A percentile compares a stretch with the other conserved stretches of the same genome.
These are phyloP conservation scores for Acanthamoeba triangularis DNA, from an alignment of 208 protist genomes.

Conservation along the genomic window DNA sequence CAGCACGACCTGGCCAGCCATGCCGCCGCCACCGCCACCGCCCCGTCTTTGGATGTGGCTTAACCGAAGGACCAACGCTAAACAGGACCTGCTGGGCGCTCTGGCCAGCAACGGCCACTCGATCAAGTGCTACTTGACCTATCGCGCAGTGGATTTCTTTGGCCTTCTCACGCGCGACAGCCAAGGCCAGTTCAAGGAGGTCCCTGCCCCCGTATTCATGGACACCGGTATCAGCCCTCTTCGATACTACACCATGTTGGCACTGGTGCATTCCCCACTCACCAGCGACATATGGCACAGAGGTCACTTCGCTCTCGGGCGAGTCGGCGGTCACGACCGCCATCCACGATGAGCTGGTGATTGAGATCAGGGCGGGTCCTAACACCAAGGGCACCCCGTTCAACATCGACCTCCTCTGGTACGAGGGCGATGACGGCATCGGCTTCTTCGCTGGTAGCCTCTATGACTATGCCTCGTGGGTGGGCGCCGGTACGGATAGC, in stretches of 20 bases:
- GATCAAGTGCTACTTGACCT: conserved; percentile 71
- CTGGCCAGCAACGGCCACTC: conserved; percentile 44
- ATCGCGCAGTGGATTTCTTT: conserved; percentile 74
- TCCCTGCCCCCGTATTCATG: conserved; percentile 61
- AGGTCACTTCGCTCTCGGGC: conserved; percentile 23
- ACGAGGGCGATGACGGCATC: conserved; percentile 74
- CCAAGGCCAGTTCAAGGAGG: conserved; percentile 59
- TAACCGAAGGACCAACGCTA: too few relatives aligned
- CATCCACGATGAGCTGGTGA: conserved; percentile 76
- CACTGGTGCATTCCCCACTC: background rate
- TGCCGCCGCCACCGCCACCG: too few relatives aligned
- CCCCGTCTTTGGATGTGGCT: too few relatives aligned
- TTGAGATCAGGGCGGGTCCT: conserved; percentile 66
- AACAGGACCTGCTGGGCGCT: conserved; percentile 51
- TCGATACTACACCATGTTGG: too few relatives aligned
- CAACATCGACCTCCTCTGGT: conserved; percentile 69
- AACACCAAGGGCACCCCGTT: conserved; percentile 60
- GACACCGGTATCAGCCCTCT: conserved; percentile 24
- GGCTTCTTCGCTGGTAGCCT: conserved; percentile 77
- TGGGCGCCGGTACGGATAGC: conserved; percentile 43
- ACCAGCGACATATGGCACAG: background rate
- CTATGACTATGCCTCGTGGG: conserved; percentile 68
- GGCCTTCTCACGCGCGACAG: conserved; percentile 53
- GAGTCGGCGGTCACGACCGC: conserved; percentile 3
- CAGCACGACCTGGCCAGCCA: background rate